phyloP scores from a whole-genome alignment of 371 early-diverging fungal species.

The Basidiobolus meristosporus region DNA sequence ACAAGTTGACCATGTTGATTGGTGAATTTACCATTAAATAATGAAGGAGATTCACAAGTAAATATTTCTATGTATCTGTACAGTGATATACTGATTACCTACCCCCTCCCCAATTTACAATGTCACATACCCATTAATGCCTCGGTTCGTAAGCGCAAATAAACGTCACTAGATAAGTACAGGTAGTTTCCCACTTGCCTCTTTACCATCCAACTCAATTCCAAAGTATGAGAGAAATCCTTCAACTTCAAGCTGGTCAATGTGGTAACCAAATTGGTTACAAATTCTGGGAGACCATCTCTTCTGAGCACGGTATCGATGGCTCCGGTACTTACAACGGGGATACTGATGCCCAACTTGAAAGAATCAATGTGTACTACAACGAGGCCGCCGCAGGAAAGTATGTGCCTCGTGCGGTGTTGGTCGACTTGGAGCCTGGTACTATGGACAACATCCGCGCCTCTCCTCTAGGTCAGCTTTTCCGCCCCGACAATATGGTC shows the following conservation, averaged over 20 bases:
- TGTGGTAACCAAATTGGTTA: constrained; percentile 63
- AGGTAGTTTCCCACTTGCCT: too few species aligned
- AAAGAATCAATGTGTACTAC: constrained; percentile 97
- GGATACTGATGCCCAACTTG: constrained; percentile 78
- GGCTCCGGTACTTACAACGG: constrained; percentile 57
- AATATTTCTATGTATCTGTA: too few species aligned
- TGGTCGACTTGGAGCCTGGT: constrained; percentile 98
- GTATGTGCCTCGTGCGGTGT: constrained; percentile 90
- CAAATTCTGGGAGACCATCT: constrained; percentile 91
- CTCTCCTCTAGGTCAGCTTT: constrained; percentile 37
- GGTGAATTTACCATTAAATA: too few species aligned
- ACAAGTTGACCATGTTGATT: too few species aligned
- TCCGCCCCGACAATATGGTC: constrained; percentile 77
- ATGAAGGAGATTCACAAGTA: too few species aligned
- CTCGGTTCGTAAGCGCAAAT: too few species aligned
- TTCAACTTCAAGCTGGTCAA: constrained; percentile 98
- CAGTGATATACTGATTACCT: too few species aligned
- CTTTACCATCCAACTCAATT: too few species aligned
- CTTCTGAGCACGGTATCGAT: constrained; percentile 82
- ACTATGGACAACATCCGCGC: constrained; percentile 92
- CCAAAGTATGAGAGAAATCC: constrained; percentile 99
- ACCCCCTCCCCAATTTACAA: too few species aligned
- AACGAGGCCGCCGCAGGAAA: constrained; percentile 76
- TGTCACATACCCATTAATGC: too few species aligned
- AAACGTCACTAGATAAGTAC: too few species aligned